Base-by-base conservation (phyloP, 2,329 filamentous ascomycete species). In the Xylaria sp. region DNA sequence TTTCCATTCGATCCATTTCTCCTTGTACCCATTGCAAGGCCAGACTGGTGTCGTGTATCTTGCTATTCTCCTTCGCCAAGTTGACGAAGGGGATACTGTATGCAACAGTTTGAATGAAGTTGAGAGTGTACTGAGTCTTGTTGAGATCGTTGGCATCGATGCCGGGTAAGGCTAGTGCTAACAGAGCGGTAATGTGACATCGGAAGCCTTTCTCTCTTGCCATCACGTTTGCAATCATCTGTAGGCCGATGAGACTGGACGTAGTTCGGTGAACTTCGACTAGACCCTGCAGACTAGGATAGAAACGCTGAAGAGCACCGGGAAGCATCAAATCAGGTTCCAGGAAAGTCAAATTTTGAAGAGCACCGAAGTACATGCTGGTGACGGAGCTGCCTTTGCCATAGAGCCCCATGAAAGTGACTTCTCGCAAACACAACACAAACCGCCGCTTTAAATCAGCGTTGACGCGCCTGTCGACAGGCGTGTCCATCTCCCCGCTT, bases 351-450 rank as follows among this genome's bases (percentile, higher is more conserved):
- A 99, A 84, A 64, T 93, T 92, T 79, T 98, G 95, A 59, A 99
- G 85, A 1, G 95, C 93, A 59, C 92, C 94, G 73, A 98, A 89
- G 73, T 95, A 97, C 83, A 94, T 97, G 80, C 92, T 94, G 78
- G 97, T 94, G 2, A 96, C 91, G 59, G 94, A 94, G 66, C 90
- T 91, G 80, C 94, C 97, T 86, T 99, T 99, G 63, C 94, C 93
- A 80, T 98, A 99, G 59, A 99, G 91, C 34, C 96, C 96, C 94
- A 99, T 98, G 80, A 98, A 99, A 4, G 94, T 94, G 57, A 98
- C 95, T 73, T 99, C 96, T 73, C 91, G 91, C 72, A 99, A 84
- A 71, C 94, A 93, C 46, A 94, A 83, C 37, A 99, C 96, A 78
- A 99, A 98, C 55, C 96, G 91, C 77, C 87, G 89, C 84, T 94